A percentile compares a stretch with the other conserved stretches of the same genome.
Evolutionary conservation across 2,329 filamentous ascomycete genomes (phyloP).

Genomic region (Botrytis hyacinthi): DNA sequence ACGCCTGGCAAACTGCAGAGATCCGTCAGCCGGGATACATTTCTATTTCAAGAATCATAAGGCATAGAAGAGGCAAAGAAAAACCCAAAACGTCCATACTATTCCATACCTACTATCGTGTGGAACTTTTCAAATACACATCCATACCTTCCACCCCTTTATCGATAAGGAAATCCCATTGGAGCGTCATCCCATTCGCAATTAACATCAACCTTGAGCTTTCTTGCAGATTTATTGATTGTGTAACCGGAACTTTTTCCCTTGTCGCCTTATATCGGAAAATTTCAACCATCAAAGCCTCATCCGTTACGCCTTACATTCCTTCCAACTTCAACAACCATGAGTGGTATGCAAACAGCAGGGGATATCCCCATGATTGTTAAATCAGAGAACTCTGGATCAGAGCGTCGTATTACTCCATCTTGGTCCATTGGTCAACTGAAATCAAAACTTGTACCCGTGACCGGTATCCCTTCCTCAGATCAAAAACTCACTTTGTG

Average conservation of each 20-base stretch:
- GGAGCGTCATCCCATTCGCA: not conserved
- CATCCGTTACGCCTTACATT: constrained; percentile 10
- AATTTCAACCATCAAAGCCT: constrained; percentile 13
- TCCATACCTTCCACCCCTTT: not conserved
- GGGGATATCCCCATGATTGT: constrained; percentile 73
- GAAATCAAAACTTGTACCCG: constrained; percentile 83
- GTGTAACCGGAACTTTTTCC: not conserved
- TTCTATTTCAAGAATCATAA: constrained; percentile 1
- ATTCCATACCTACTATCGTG: not conserved
- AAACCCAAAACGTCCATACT: not conserved
- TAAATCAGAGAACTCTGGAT: constrained; percentile 71
- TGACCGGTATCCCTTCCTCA: constrained; percentile 85
- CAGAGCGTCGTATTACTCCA: constrained; percentile 87
- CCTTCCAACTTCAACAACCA: constrained; percentile 1
- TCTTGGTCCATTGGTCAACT: constrained; percentile 85
- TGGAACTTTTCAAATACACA: not conserved
- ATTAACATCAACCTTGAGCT: not conserved
- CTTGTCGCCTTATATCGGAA: constrained; percentile 13
- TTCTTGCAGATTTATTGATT: constrained; percentile 5
- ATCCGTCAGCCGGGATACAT: not conserved
- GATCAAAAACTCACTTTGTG: constrained; percentile 75
- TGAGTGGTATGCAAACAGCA: constrained; percentile 18
- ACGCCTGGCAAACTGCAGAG: not conserved
- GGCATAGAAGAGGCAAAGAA: not conserved
- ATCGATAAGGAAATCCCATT: not conserved